phyloP scores from a whole-genome alignment of 2,329 filamentous ascomycete species.

The Stagonosporopsis rhizophila region DNA sequence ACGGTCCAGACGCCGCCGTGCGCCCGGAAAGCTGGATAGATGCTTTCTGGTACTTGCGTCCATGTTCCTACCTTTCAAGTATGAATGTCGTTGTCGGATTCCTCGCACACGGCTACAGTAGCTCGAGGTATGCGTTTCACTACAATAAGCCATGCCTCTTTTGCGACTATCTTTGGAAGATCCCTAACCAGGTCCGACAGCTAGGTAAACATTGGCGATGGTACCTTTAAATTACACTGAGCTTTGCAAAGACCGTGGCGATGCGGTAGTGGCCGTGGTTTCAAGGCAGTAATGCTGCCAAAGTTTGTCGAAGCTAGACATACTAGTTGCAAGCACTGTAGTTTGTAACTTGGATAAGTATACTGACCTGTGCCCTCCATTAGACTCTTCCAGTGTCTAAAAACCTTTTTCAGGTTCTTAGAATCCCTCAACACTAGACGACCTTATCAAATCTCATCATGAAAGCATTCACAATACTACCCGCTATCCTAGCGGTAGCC shows the following conservation, averaged over 20 bases:
- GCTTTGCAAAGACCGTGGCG: background rate
- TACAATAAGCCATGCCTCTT: background rate
- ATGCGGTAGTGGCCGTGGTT: background rate
- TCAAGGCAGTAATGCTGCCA: background rate
- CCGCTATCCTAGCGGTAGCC: constrained; percentile 47
- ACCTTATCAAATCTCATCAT: constrained; percentile 18
- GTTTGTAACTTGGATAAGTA: background rate
- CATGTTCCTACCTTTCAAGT: background rate
- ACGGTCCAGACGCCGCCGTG: background rate
- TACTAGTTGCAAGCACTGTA: background rate
- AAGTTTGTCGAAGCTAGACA: background rate
- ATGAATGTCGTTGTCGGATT: background rate
- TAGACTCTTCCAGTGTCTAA: too few species aligned
- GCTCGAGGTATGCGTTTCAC: background rate
- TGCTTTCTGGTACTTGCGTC: background rate
- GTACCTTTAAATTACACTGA: background rate
- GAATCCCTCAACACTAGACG: background rate
- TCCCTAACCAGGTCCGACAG: background rate
- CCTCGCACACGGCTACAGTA: background rate
- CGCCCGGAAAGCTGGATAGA: background rate
- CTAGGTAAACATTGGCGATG: background rate
- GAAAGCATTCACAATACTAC: constrained; percentile 42
- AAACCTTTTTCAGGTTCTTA: background rate
- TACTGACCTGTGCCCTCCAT: background rate
- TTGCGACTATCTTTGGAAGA: constrained; percentile 1